These are phyloP conservation scores for Sporopachydermia lactativora DNA, from an alignment of 805 yeast species.

Conservation along the genomic window DNA sequence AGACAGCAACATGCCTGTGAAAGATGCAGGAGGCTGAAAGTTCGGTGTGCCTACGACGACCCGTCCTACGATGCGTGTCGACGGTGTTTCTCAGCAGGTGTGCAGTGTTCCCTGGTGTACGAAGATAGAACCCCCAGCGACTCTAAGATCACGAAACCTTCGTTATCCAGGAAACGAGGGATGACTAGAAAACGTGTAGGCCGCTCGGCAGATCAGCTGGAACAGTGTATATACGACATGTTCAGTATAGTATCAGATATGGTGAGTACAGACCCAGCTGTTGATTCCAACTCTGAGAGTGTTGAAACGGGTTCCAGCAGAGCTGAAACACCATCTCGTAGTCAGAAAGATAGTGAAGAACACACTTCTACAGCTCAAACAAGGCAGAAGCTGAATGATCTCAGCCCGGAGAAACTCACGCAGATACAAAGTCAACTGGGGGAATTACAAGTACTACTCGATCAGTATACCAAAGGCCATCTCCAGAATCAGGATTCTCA, in stretches of 20 bases:
- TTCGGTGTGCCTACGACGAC: constrained; percentile 16
- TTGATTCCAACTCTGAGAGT: background rate
- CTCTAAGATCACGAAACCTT: background rate
- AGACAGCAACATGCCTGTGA: constrained; percentile 16
- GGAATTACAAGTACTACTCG: constrained; percentile 8
- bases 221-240: background rate
- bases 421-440: constrained; percentile 8
- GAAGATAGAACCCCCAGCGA: background rate
- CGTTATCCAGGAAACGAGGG: background rate
- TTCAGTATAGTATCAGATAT: background rate
- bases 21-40: constrained; percentile 16
- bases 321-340: too few species aligned
- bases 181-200: background rate
- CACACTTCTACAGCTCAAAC: constrained; percentile 3
- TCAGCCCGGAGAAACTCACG: too few species aligned
- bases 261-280: background rate
- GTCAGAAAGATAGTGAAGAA: constrained; percentile 1
- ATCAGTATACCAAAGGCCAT: constrained; percentile 5
- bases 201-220: background rate
- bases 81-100: constrained; percentile 11
- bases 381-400: constrained; percentile 5
- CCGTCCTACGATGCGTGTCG: constrained; percentile 13
- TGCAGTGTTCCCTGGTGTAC: constrained; percentile 7
- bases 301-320: background rate
- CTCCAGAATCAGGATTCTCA: background rate